Conservation (phyloP, 164 flowering plant genomes). For the Magnolia officinalis region DNA sequence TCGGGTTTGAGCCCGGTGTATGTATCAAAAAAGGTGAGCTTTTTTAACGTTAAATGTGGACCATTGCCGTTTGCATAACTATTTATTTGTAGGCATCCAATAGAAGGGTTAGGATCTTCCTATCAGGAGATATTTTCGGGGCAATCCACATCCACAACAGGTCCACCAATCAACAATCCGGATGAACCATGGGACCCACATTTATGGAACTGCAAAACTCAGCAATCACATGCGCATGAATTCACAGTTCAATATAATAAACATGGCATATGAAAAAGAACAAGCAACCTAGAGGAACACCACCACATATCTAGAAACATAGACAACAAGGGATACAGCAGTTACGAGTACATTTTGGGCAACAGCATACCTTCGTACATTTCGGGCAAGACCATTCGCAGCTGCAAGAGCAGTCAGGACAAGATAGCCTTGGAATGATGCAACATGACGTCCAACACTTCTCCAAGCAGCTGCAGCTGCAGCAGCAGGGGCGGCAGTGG, state of each 20-base stretch:
- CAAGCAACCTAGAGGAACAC: background rate
- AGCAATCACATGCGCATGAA: background rate
- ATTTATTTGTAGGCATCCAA: too few species aligned
- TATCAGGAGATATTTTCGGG: too few species aligned
- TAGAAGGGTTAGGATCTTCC: too few species aligned
- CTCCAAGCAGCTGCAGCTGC: constrained; percentile 28
- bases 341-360: constrained; percentile 31
- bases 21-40: too few species aligned
- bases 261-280: background rate
- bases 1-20: too few species aligned
- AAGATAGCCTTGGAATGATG: constrained; percentile 21
- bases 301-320: background rate
- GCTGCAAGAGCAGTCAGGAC: constrained; percentile 38
- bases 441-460: constrained; percentile 39
- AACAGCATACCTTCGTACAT: constrained; percentile 28
- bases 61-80: too few species aligned
- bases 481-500: constrained; percentile 32
- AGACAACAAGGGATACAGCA: constrained; percentile 32
- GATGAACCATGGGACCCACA: too few species aligned
- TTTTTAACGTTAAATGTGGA: too few species aligned
- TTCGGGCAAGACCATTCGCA: constrained; percentile 29
- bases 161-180: too few species aligned
- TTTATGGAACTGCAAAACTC: background rate
- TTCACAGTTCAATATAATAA: background rate
- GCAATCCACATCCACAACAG: too few species aligned